Evolutionary conservation across 352 stramenopile species (phyloP), one percentile per base, ranked within the genome.

Genomic region (Pythium aquatile): DNA sequence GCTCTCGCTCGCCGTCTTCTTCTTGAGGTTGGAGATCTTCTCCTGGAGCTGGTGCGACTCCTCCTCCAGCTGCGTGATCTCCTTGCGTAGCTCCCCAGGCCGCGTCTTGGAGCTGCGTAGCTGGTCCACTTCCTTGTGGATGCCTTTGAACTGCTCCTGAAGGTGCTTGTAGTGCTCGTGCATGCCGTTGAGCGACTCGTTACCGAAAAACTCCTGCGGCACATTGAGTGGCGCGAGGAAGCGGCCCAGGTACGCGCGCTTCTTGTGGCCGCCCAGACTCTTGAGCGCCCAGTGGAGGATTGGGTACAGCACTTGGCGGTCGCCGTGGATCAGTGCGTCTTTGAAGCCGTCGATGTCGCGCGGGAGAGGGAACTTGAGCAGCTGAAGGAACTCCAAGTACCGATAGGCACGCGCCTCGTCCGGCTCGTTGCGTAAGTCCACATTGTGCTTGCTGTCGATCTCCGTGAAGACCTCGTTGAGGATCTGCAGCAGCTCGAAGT

Each of bases 221-320:
- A 98, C 84, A 54, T 98, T 92, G 20, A 98, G 68, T 6, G 91
- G 93, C 46, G 94, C 85, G 20, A 98, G 77, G 75, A 94, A 99
- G 2, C 81, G 81, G 1, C 91, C 91, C 3, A 99, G 72, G 70
- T 99, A 99, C 5, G 92, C 91, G 28, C 96, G 83, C 72, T 97
- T 98, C 70, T 96, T 90, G 61, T 98, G 84, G 28, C 79, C 75
- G 8, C 83, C 66, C 10, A 98, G 83, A 32, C 85, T 85, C 55
- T 90, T 91, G 28, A 98, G 82, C 10, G 89, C 77, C 88, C 93
- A 98, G 76, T 98, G 82, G 39, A 98, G 78, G 29, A 98, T 83
- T 17, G 82, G 85, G 65, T 98, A 98, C 26, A 98, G 74, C n/a
- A 87, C 79, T 52, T 83, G 71, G 32, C 90, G 93, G 51, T 97